A percentile compares a stretch with the other conserved stretches of the same genome.
Evolutionary conservation across 2,329 filamentous ascomycete genomes (phyloP).

Genomic region (Xylariaceae sp.): DNA sequence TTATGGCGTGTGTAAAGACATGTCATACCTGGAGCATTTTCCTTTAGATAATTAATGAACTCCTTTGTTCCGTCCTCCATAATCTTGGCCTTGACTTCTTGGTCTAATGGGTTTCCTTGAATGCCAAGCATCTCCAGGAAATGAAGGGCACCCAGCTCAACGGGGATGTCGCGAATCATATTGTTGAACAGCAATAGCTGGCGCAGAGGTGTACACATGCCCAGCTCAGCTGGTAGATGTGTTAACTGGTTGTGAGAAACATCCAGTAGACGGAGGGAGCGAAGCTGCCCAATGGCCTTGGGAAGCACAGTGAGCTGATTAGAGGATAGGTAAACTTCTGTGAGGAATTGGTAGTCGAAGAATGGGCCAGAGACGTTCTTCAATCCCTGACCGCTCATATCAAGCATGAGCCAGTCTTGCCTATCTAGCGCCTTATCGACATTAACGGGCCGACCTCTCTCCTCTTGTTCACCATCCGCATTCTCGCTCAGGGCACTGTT

Average conservation of each 20-base stretch:
- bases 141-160: conserved; percentile 84
- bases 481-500: conserved; percentile 47
- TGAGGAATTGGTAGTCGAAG: conserved; percentile 83
- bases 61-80: conserved; percentile 85
- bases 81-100: conserved; percentile 74
- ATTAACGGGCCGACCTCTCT: conserved; percentile 61
- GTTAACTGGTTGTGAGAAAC: conserved; percentile 83
- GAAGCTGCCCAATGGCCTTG: conserved; percentile 74
- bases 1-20: background rate
- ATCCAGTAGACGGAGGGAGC: conserved; percentile 79
- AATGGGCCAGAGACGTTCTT: conserved; percentile 76
- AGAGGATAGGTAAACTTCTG: conserved; percentile 88
- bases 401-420: conserved; percentile 89
- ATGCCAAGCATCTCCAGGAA: conserved; percentile 86
- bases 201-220: conserved; percentile 93
- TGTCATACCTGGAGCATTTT: conserved; percentile 76
- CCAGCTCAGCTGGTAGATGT: conserved; percentile 82
- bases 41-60: conserved; percentile 77
- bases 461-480: conserved; percentile 53
- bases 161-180: conserved; percentile 75
- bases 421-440: conserved; percentile 64
- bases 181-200: conserved; percentile 89
- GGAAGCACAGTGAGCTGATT: conserved; percentile 86
- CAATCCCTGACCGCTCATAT: conserved; percentile 93
- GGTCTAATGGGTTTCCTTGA: conserved; percentile 83